phyloP scores from a whole-genome alignment of 345 rosid species.

The Camelina sativa region DNA sequence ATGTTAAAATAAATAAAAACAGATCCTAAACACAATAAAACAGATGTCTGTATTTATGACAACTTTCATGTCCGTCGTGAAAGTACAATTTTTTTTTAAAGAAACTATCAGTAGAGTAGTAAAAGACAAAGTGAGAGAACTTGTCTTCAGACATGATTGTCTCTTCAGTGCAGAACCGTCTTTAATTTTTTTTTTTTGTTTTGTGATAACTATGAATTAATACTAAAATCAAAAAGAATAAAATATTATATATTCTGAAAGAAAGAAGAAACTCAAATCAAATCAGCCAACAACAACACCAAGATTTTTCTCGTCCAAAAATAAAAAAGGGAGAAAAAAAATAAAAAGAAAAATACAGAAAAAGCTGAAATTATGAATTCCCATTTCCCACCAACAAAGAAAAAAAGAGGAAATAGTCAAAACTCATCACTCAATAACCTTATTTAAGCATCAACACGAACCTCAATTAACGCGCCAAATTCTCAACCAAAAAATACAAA shows the following conservation, averaged over 20 bases:
- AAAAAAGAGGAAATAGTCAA: slow-evolving; percentile 61
- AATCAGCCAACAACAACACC: slow-evolving; percentile 24
- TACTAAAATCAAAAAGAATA: slow-evolving; percentile 41
- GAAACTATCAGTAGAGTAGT: too few relatives aligned
- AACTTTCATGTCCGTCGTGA: slow-evolving; percentile 28
- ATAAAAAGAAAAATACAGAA: slow-evolving; percentile 35
- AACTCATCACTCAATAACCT: slow-evolving; percentile 36
- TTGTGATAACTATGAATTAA: slow-evolving; percentile 41
- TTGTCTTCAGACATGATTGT: slow-evolving; percentile 54
- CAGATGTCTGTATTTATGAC: slow-evolving; percentile 13
- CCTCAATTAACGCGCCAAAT: slow-evolving; percentile 58
- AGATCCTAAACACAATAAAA: background rate
- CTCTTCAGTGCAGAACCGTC: slow-evolving; percentile 42
- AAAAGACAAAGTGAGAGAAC: slow-evolving; percentile 62
- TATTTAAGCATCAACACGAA: slow-evolving; percentile 39
- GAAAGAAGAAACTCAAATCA: slow-evolving; percentile 24
- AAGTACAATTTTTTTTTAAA: slow-evolving; percentile 48
- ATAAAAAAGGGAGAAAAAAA: background rate
- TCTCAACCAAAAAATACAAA: slow-evolving; percentile 14
- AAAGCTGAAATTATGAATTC: slow-evolving; percentile 43
- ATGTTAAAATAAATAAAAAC: background rate
- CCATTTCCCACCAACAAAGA: slow-evolving; percentile 37
- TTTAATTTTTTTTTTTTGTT: slow-evolving; percentile 34
- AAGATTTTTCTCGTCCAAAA: slow-evolving; percentile 35
- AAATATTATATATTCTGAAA: slow-evolving; percentile 26